phyloP scores from a whole-genome alignment of 352 stramenopile species.

The Phytophthora fragariaefolia region DNA sequence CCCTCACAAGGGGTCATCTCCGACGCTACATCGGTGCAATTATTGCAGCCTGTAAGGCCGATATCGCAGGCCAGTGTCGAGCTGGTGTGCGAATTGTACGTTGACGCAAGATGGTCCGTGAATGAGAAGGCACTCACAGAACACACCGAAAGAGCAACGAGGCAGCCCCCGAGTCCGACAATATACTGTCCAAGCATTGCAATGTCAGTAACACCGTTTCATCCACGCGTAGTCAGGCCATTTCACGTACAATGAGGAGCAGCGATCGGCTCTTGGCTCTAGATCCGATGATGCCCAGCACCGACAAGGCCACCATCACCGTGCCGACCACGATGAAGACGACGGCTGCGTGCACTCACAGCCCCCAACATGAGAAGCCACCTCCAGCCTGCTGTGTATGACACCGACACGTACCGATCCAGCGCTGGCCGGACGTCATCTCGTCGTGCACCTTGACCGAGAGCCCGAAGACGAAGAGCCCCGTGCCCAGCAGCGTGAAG shows the following conservation, averaged over 20 bases:
- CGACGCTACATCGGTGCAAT: slow-evolving; percentile 56
- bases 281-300: slow-evolving; percentile 72
- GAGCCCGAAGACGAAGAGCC: slow-evolving; percentile 64
- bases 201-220: neutral
- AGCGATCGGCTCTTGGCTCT: slow-evolving; percentile 78
- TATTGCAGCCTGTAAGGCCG: slow-evolving; percentile 69
- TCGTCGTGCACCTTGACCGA: slow-evolving; percentile 66
- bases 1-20: slow-evolving; percentile 51
- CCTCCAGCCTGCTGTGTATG: neutral
- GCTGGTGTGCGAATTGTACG: slow-evolving; percentile 54
- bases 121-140: slow-evolving; percentile 72
- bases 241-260: slow-evolving; percentile 71
- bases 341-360: slow-evolving; percentile 39
- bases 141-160: slow-evolving; percentile 69
- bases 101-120: slow-evolving; percentile 59
- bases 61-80: slow-evolving; percentile 74
- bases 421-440: slow-evolving; percentile 72
- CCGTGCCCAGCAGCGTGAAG: slow-evolving; percentile 68
- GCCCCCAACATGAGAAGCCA: neutral
- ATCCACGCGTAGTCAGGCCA: neutral
- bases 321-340: slow-evolving; percentile 80
- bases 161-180: slow-evolving; percentile 63
- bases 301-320: slow-evolving; percentile 64
- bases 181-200: slow-evolving; percentile 57
- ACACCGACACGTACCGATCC: slow-evolving; percentile 58